Evolutionary conservation across 345 rosid species (phyloP), one percentile per base, ranked within the genome.

Genomic region (Pugionium dolabratum): DNA sequence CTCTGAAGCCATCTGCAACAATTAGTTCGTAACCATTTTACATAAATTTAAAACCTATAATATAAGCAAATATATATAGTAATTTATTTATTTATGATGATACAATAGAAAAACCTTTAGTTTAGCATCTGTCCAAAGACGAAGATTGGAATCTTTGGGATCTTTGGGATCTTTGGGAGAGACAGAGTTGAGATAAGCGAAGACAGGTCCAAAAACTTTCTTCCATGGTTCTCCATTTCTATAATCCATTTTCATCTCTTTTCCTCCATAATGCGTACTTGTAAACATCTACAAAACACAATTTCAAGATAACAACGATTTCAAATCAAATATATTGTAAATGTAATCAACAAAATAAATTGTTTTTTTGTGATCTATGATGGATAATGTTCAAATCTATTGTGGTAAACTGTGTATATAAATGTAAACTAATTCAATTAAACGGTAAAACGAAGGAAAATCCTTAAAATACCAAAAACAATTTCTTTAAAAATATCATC

Each of bases 91-190:
- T 6, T 10, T 31, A n/a, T n/a, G n/a, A n/a, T 58, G 45, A 35
- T 6, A 71, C 34, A 50, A 63, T 7, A 28, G 5, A 45, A 3
- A 3, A 58, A 89, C 97, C 90, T 90, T 86, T 47, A 57, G n/a
- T 73, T 88, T 94, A 11, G 97, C 99, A 70, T 94, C 95, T 50
- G 66, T 53, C 99, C 97, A 94, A 0, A 91, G 93, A 18, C 48
- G 50, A 44, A 36, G 70, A 40, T 44, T 34, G 10, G 71, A 80
- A 2, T 64, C 75, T 9, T 66, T n/a, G n/a, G n/a, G n/a, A n/a
- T n/a, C n/a, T n/a, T n/a, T n/a, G n/a, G n/a, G n/a, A n/a, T n/a
- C n/a, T n/a, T n/a, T 51, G 9, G 75, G 54, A 28, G 84, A 51
- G 46, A 64, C 78, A 1, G 95, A 85, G 73, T 94, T 94, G 39